Base-by-base conservation (phyloP, 495 filamentous ascomycete species). In the Daldinia concentrica region DNA sequence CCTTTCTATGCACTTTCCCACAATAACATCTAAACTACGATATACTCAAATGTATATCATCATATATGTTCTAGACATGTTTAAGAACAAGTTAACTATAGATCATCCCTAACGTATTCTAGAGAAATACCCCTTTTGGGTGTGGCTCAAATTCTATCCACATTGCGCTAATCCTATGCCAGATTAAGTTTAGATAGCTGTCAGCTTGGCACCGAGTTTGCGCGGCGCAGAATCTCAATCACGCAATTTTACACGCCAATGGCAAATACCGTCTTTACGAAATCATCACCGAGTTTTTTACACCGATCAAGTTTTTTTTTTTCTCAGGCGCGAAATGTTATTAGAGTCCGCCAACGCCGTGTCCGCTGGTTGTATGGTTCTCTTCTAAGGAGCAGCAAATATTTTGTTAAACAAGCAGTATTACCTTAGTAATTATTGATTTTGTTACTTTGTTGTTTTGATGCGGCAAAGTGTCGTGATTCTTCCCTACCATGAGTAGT, bases 241-340 rank as follows among this genome's bases (percentile, higher is more conserved):
- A 70, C 68, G 68, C 68, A 70, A 70, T 70, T 70, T 68, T 64
- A 11, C 43, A n/a, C 19, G 30, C 6, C 19, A 60, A 60, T 64
- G 34, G 15, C 45, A 54, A 54, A 54, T 54, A 4, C 11, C 24
- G 50, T 29, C 27, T 48, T 26, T 54, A 58, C 48, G 15, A 39
- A 22, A 19, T 45, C 22, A n/a, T 62, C 59, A 58, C 66, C 66
- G 55, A 65, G 63, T 56, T 56, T 29, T 65, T 30, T 64, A 8
- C 29, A 36, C 56, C 26, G 34, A 48, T 1, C 15, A 39, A 64
- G 43, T 34, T 34, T 51, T 34, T n/a, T 29, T 7, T 15, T 39
- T 24, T 9, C 12, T 51, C 29, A n/a, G 5, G 41, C 43, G 43
- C 43, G 19, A 48, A 48, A 24, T 48, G 19, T 48, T 24, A 48